Evolutionary conservation across 208 protist species (phyloP).

Genomic region (Leishmania guyanensis): DNA sequence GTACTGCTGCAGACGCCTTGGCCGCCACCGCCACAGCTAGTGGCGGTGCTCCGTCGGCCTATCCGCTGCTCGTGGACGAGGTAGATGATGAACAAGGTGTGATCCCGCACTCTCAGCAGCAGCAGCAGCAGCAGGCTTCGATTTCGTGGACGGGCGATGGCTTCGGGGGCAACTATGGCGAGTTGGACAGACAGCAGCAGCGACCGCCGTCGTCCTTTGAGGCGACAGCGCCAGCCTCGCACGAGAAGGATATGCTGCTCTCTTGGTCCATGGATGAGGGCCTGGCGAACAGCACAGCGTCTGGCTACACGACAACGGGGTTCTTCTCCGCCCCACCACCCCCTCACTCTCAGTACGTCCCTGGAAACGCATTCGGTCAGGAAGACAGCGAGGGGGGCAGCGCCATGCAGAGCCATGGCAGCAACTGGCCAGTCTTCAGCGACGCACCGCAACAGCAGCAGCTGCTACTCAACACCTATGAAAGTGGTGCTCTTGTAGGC

Average conservation of each 20-base stretch:
- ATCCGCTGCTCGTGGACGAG: conserved; percentile 27
- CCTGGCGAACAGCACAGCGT: conserved; percentile 2
- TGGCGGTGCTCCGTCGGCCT: conserved; percentile 3
- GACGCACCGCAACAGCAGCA: neutral
- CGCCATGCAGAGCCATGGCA: neutral
- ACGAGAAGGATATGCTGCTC: conserved; percentile 20
- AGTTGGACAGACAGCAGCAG: neutral
- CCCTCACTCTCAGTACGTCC: neutral
- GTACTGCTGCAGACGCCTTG: neutral
- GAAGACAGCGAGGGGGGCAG: neutral
- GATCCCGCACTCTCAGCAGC: neutral
- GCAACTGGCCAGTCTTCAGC: neutral
- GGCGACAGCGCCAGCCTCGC: neutral
- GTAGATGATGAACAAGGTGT: conserved; percentile 13
- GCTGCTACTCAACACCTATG: neutral
- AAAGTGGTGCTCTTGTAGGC: neutral
- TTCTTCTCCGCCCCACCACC: neutral
- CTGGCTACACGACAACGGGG: neutral
- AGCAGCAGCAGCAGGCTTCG: conserved; percentile 10
- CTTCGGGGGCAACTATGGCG: neutral
- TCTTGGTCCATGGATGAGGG: conserved; percentile 24
- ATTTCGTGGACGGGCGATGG: neutral
- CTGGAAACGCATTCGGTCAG: neutral
- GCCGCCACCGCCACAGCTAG: neutral
- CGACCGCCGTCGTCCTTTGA: neutral